Base-by-base conservation (phyloP, 2,329 filamentous ascomycete species). In the Parasarocladium wereldwijsianum region DNA sequence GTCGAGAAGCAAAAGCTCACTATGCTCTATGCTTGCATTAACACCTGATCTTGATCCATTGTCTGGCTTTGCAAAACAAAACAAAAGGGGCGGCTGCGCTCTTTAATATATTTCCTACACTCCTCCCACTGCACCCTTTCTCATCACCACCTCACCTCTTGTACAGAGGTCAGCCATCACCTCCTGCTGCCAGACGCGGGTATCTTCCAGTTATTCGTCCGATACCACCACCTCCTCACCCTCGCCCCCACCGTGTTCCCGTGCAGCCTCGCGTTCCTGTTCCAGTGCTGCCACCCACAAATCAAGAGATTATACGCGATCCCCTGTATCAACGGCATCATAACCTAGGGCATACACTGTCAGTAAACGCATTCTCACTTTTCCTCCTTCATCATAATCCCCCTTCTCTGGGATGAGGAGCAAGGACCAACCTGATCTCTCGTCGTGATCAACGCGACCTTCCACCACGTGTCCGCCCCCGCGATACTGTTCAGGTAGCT, bases 401-500 rank as follows among this genome's bases (percentile, higher is more conserved):
- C 17, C n/a, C 11, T 5, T 20, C 16, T 7, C 15, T 6, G 7
- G 13, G 8, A 36, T 20, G 9, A 15, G 11, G 32, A 10, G 8
- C n/a, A 17, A 20, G 6, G 26, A 42, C 52, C 29, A 60, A 90
- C 80, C 70, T 94, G 90, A 54, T 98, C 90, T 45, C 83, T 66
- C 20, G 81, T 53, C 12, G 90, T 98, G 41, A 98, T 87, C 60
- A 78, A 80, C 6, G 70, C 66, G 18, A 98, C 70, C 50, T 73
- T 72, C 60, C 79, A 76, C 74, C 76, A 86, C 15, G 72, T 75
- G 40, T 90, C 71, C 20, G 85, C 84, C 33, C 72, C 65, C 39
- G 77, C 70, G 42, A 98, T 80, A 57, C 85, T 93, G 43, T 81
- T 78, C 32, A 98, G 68, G 54, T 98, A 98, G 64, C 86, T 94